Evolutionary conservation across 2,329 filamentous ascomycete species (phyloP).

Genomic region (Scytalidium sp.): DNA sequence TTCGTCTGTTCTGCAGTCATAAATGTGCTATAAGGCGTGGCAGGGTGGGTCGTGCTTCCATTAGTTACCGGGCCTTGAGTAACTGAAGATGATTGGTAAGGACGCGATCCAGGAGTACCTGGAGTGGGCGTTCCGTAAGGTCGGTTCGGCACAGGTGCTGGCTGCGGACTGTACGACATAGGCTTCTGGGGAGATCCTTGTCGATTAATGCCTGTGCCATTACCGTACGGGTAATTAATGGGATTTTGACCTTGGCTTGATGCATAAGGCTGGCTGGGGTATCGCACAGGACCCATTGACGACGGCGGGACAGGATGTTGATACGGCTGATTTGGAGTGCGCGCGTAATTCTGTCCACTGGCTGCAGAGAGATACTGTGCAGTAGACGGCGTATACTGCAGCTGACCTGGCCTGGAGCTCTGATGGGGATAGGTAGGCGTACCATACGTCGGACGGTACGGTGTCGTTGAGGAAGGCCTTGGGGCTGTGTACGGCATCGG

Average conservation of each 20-base stretch:
- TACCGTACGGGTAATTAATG: conserved; percentile 22
- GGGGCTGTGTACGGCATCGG: conserved; percentile 22
- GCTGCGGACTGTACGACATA: conserved; percentile 21
- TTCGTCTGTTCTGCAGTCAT: conserved; percentile 31
- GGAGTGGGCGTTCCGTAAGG: conserved; percentile 1
- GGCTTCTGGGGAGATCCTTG: conserved; percentile 28
- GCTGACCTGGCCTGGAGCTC: conserved; percentile 21
- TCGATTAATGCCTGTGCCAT: conserved; percentile 17
- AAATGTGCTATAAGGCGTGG: conserved; percentile 18
- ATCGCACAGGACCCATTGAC: conserved; percentile 19
- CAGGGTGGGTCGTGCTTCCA: background rate
- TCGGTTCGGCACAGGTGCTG: conserved; percentile 1
- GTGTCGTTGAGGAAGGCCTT: conserved; percentile 19
- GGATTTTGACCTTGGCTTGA: conserved; percentile 24
- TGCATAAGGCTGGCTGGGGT: conserved; percentile 20
- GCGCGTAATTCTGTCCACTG: conserved; percentile 17
- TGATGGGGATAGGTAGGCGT: conserved; percentile 27
- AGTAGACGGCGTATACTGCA: conserved; percentile 19
- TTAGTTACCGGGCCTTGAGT: conserved; percentile 1
- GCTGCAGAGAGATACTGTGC: conserved; percentile 19
- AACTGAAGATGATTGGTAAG: conserved; percentile 17
- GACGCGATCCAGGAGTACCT: conserved; percentile 16
- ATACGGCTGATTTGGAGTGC: conserved; percentile 15
- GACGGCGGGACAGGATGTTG: conserved; percentile 18
- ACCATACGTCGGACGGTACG: conserved; percentile 25